These are phyloP conservation scores for Ajuga reptans DNA, from an alignment of 305 asterid genomes.

Conservation along the genomic window DNA sequence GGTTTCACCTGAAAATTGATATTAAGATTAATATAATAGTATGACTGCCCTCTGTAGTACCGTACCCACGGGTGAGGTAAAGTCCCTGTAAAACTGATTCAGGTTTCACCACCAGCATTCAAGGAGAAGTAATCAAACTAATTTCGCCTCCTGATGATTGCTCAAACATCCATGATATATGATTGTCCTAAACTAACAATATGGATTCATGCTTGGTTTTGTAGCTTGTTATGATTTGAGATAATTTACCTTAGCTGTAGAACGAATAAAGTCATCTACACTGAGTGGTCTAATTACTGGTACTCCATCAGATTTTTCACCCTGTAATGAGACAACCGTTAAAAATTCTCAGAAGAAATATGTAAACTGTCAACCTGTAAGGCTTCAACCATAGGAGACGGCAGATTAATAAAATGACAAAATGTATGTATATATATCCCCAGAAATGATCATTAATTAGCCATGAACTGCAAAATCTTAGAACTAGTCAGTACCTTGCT, in stretches of 20 bases:
- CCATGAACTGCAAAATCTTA: background rate
- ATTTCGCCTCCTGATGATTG: background rate
- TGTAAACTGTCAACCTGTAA: no score
- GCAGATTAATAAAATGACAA: no score
- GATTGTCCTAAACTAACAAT: background rate
- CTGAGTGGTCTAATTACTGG: conserved; percentile 56
- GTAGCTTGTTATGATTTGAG: conserved; percentile 3
- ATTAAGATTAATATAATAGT: background rate
- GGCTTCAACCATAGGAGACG: no score
- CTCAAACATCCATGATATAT: background rate
- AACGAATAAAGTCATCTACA: conserved; percentile 63
- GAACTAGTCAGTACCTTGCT: conserved; percentile 35
- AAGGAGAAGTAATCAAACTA: background rate
- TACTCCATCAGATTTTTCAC: conserved; percentile 27
- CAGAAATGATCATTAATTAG: no score
- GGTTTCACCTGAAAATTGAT: conserved; percentile 68
- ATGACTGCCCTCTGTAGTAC: background rate
- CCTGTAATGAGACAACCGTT: conserved; percentile 33
- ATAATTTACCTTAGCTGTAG: conserved; percentile 69
- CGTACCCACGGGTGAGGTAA: no score
- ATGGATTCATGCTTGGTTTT: background rate
- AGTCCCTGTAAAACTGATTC: no score
- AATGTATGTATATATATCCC: no score
- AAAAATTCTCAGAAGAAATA: conserved; percentile 1
- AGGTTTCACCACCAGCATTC: no score